phyloP scores from a whole-genome alignment of 2,329 filamentous ascomycete genomes.

The Diaporthe vexans region DNA sequence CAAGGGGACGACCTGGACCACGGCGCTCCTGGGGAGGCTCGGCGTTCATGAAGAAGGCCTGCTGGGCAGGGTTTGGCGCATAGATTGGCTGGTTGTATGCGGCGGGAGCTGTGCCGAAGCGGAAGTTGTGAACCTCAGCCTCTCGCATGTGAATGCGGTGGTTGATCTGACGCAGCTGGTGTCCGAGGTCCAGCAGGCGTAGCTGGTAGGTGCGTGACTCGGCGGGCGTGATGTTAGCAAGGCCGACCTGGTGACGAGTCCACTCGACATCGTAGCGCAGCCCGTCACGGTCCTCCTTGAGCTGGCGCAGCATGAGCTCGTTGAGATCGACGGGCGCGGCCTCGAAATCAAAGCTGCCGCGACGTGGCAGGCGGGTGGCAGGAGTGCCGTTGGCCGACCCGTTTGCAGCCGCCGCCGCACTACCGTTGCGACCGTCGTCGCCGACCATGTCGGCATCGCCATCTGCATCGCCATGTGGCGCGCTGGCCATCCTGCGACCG shows the following conservation, averaged over 20 bases:
- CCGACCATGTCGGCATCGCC: constrained; percentile 21
- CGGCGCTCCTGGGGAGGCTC: constrained; percentile 40
- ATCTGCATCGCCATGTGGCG: constrained; percentile 13
- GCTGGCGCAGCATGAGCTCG: constrained; percentile 52
- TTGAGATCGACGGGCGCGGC: constrained; percentile 45
- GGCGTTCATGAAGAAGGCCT: constrained; percentile 27
- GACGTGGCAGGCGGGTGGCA: background rate
- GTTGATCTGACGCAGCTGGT: constrained; percentile 58
- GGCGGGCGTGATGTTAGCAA: constrained; percentile 53
- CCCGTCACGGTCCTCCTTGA: constrained; percentile 58
- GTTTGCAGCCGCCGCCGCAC: background rate
- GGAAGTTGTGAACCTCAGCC: constrained; percentile 49
- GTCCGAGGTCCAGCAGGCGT: constrained; percentile 58
- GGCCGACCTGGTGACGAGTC: constrained; percentile 53
- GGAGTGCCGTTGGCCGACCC: background rate
- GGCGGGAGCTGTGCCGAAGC: background rate
- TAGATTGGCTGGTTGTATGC: background rate
- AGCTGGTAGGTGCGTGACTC: constrained; percentile 59
- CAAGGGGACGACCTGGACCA: constrained; percentile 39
- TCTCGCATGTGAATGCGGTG: constrained; percentile 57
- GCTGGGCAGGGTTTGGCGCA: background rate
- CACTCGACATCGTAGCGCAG: constrained; percentile 60
- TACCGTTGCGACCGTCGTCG: background rate
- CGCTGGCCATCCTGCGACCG: constrained; percentile 17
- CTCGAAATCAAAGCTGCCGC: constrained; percentile 37